Base-by-base conservation (phyloP, 1,284 basidiomycete genomes). In the Inonotus obliquus region DNA sequence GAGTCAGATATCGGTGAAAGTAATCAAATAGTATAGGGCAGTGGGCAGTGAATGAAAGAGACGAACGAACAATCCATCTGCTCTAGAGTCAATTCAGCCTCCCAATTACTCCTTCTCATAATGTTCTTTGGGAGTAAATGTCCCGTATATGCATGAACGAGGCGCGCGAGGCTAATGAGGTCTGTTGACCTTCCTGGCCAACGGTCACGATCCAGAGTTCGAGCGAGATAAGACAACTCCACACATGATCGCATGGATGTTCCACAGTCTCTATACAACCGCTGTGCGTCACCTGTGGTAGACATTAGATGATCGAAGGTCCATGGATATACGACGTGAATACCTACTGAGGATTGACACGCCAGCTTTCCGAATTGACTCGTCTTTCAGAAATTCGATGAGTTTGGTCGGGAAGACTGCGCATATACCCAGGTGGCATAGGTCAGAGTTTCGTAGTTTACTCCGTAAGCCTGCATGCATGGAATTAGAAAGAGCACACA, bases 21-120 rank as follows among this genome's bases (percentile, higher is more conserved):
- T n/a, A n/a, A n/a, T n/a, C n/a, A n/a, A n/a, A n/a, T n/a, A n/a
- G n/a, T n/a, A n/a, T n/a, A n/a, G n/a, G n/a, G n/a, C n/a, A n/a
- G n/a, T n/a, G n/a, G n/a, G n/a, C n/a, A n/a, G n/a, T n/a, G n/a
- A 39, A 39, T 10, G 38, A 39, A 44, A 25, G 32, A 45, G 47
- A 35, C 6, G 23, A 19, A 39, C 13, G 38, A 39, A 89, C 88
- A 91, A 65, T 83, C 77, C 65, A 79, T 77, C 70, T 89, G 85
- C 4, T 64, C 53, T 10, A 55, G 19, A 44, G 71, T 74, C 11
- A 91, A 74, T 6, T 7, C 11, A 14, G 59, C 69, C 69, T 89
- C 85, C 89, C 89, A 91, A 66, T 91, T 86, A 66, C 84, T 87
- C 35, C 79, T 77, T 32, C 78, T 79, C n/a, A 81, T 73, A 62